Percentiles rank a stretch among this genome's conserved stretches.
Conservation (phyloP, 2,329 filamentous ascomycete species). For the Trichoderma sp. region DNA sequence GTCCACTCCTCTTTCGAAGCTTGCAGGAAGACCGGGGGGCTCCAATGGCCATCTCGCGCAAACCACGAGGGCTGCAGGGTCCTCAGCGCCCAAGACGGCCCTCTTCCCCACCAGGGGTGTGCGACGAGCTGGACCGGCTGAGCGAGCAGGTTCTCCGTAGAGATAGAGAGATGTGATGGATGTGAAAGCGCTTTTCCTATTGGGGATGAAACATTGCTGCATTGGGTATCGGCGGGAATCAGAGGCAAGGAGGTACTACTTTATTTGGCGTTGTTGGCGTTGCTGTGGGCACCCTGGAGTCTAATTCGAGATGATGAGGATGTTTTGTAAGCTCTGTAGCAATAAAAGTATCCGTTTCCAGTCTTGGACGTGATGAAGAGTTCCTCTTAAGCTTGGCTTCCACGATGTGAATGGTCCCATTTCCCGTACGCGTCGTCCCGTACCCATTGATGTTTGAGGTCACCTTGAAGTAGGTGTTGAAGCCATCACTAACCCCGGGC, state of each 20-base stretch:
- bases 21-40: constrained; percentile 28
- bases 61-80: constrained; percentile 26
- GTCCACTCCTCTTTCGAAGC: constrained; percentile 41
- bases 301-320: constrained; percentile 4
- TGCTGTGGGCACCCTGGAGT: constrained; percentile 25
- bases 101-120: constrained; percentile 6
- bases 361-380: neutral
- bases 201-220: constrained; percentile 33
- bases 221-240: constrained; percentile 29
- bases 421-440: neutral
- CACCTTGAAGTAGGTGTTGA: neutral
- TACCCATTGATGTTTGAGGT: neutral
- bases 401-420: neutral
- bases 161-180: constrained; percentile 1
- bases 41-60: constrained; percentile 26
- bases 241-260: constrained; percentile 22
- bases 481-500: neutral
- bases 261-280: constrained; percentile 25
- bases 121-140: neutral
- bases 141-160: neutral
- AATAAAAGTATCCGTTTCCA: constrained; percentile 10
- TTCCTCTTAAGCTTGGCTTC: neutral
- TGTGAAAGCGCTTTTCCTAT: constrained; percentile 33
- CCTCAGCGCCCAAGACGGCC: neutral
- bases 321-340: constrained; percentile 16